Evolutionary conservation across 2,329 filamentous ascomycete species (phyloP), one percentile per base, ranked within the genome.

Genomic region (Colletotrichum sp.): DNA sequence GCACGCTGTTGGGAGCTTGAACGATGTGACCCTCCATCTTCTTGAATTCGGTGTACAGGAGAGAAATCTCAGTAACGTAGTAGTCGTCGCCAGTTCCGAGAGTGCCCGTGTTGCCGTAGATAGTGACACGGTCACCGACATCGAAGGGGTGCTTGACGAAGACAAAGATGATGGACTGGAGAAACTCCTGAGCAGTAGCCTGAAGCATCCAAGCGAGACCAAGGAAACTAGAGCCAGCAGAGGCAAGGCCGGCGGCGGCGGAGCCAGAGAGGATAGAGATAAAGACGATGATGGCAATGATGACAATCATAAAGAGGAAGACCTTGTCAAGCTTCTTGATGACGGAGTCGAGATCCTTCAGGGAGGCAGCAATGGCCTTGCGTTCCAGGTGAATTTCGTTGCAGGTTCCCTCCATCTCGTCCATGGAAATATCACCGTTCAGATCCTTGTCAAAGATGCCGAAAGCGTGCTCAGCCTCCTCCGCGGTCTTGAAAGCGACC

Each of bases 71-170:
- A 70, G 97, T 98, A 69, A 98, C 96, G 78, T 98, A 98, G 85
- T 98, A 98, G 80, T 98, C 96, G 79, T 98, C 96, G 61, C 96
- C 96, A 43, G 90, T 91, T 81, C 95, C 89, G 18, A 89, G 83
- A n/a, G 92, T 90, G 76, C 96, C 96, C 1, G 95, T 95, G 80
- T 96, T 97, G 69, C 96, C 96, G 81, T 98, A 98, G 24, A 98
- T 91, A 2, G 94, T 95, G 8, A 98, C 95, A 80, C 96, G 93
- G 83, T 98, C 96, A 69, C 96, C 96, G 5, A 98, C 96, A 83
- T 98, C 96, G 80, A 98, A 98, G 1, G 96, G 96, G 82, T 98
- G 96, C 87, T 98, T 98, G 85, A 98, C 93, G 80, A 98, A 98
- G 78, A 98, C 96, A 82, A 98, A 98, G 79, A 98, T 94, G 81